These are phyloP conservation scores for Neofusicoccum kwambonambiense DNA, from an alignment of 2,329 filamentous ascomycete genomes.

Conservation along the genomic window DNA sequence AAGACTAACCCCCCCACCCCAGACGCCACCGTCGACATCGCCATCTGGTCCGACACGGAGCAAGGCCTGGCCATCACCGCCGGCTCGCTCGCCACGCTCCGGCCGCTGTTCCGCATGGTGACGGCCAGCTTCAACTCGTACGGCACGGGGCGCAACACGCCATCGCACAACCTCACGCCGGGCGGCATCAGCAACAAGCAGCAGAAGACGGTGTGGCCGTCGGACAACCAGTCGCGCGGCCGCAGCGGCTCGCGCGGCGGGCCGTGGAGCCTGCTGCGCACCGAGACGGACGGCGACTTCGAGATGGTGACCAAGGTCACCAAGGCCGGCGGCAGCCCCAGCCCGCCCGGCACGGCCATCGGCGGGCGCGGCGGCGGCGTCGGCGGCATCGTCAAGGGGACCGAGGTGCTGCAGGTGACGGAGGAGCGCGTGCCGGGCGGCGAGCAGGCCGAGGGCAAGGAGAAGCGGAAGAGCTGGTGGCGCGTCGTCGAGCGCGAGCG, in stretches of 20 bases:
- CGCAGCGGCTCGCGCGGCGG: neutral
- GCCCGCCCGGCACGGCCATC: neutral
- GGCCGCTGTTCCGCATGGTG: conserved; percentile 32
- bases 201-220: neutral
- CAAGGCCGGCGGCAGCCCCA: neutral
- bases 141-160: neutral
- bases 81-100: conserved; percentile 36
- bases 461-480: conserved; percentile 7
- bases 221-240: neutral
- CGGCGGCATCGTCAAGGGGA: neutral
- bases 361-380: neutral
- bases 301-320: conserved; percentile 2
- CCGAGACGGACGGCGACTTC: neutral
- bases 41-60: conserved; percentile 38
- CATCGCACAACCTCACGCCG: neutral
- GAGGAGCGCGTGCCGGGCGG: neutral
- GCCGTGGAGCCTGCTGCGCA: conserved; percentile 4
- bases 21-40: conserved; percentile 33
- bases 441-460: neutral
- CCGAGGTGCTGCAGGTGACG: neutral
- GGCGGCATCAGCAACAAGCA: neutral
- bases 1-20: neutral
- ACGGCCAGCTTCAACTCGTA: neutral
- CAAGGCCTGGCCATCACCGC: conserved; percentile 38
- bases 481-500: neutral